Percentiles rank a stretch among this genome's conserved stretches.
These are phyloP conservation scores for Vicia faba DNA, from an alignment of 306 rosid species.

Conservation along the genomic window DNA sequence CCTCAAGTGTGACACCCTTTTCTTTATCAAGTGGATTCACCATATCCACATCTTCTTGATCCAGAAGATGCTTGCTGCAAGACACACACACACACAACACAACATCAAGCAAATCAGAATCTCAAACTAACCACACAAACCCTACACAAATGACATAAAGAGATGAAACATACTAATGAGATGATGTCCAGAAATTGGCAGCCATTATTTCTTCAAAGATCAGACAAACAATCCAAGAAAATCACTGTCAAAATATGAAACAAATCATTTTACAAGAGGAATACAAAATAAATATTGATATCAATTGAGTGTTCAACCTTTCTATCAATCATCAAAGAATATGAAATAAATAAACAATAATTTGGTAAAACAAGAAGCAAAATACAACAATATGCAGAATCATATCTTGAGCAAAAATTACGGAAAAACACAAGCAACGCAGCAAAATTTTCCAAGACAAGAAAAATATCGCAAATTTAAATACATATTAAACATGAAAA, in stretches of 20 bases:
- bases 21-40: constrained; percentile 77
- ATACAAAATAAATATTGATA: constrained; percentile 15
- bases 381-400: neutral
- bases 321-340: neutral
- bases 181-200: constrained; percentile 92
- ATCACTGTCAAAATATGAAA: constrained; percentile 25
- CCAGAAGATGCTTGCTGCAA: constrained; percentile 74
- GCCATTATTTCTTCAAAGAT: constrained; percentile 55
- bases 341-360: neutral
- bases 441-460: neutral
- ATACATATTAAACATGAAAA: neutral
- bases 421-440: neutral
- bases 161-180: constrained; percentile 66
- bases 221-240: constrained; percentile 16
- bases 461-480: neutral
- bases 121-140: constrained; percentile 37
- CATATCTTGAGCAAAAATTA: neutral
- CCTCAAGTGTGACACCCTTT: constrained; percentile 82
- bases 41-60: constrained; percentile 92
- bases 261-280: constrained; percentile 25
- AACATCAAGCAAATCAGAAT: neutral
- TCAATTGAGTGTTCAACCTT: constrained; percentile 5
- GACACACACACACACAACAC: constrained; percentile 3
- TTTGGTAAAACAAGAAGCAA: neutral
- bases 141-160: neutral